phyloP scores from a whole-genome alignment of 805 yeast species.

The Lachancea fermentati region DNA sequence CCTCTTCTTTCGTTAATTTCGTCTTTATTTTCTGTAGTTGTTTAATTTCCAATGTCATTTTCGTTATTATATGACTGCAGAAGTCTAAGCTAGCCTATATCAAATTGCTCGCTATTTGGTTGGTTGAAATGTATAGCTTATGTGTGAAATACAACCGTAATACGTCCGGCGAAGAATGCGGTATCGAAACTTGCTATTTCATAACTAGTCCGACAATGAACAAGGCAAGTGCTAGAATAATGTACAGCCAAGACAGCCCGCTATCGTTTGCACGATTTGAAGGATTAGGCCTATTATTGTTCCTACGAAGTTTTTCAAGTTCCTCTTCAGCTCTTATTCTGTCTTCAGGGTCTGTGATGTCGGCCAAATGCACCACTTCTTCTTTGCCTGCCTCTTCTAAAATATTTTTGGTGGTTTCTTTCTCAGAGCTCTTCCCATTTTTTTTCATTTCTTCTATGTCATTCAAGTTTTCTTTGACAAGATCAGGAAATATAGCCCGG shows the following conservation, averaged over 20 bases:
- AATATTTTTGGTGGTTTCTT: slow-evolving; percentile 18
- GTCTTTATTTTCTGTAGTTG: slow-evolving; percentile 1
- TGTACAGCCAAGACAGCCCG: slow-evolving; percentile 22
- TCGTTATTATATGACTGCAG: slow-evolving; percentile 3
- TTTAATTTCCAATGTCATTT: slow-evolving; percentile 1
- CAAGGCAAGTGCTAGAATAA: slow-evolving; percentile 33
- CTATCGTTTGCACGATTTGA: slow-evolving; percentile 4
- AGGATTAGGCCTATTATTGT: slow-evolving; percentile 3
- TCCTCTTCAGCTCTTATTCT: slow-evolving; percentile 46
- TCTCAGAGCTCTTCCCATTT: slow-evolving; percentile 9
- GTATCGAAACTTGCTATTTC: slow-evolving; percentile 17
- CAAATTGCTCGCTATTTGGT: background rate
- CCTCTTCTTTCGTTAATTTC: slow-evolving; percentile 1
- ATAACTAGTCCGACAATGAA: slow-evolving; percentile 28
- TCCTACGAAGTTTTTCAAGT: slow-evolving; percentile 14
- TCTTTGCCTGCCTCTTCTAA: slow-evolving; percentile 29
- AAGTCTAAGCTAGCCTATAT: background rate
- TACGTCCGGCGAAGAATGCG: background rate
- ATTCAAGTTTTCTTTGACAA: slow-evolving; percentile 34
- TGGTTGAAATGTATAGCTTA: background rate
- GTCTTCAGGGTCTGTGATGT: slow-evolving; percentile 62
- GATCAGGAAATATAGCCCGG: slow-evolving; percentile 61
- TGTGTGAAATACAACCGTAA: background rate
- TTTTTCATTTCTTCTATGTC: slow-evolving; percentile 22
- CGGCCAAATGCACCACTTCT: slow-evolving; percentile 32